A percentile compares a stretch with the other conserved stretches of the same genome.
Evolutionary conservation across 192 early-diverging fungal genomes (phyloP).

Genomic region (Dissophora globulifera): DNA sequence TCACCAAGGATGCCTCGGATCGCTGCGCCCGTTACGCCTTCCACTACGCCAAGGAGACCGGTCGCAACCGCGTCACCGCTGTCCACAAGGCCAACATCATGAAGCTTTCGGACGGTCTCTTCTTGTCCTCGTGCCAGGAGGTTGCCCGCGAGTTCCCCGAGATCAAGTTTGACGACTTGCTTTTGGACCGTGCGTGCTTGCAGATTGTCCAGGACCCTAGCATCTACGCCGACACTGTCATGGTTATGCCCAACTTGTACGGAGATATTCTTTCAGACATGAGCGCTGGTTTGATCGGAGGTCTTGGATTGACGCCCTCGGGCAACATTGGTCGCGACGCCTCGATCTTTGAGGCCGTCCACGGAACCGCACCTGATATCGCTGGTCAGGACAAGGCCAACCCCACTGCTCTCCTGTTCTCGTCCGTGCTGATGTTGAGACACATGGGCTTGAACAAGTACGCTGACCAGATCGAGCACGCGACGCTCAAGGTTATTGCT

Average conservation of each 20-base stretch:
- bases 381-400: constrained; percentile 79
- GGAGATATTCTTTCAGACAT: constrained; percentile 99
- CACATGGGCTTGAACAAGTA: constrained; percentile 90
- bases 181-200: constrained; percentile 92
- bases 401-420: constrained; percentile 83
- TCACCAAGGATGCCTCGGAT: constrained; percentile 94
- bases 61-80: constrained; percentile 92
- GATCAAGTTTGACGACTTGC: constrained; percentile 90
- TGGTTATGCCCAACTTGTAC: constrained; percentile 99
- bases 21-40: constrained; percentile 95
- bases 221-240: constrained; percentile 90
- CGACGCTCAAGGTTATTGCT: constrained; percentile 95
- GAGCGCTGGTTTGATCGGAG: constrained; percentile 98
- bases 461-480: constrained; percentile 87
- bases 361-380: constrained; percentile 98
- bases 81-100: constrained; percentile 99
- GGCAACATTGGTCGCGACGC: constrained; percentile 99
- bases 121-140: constrained; percentile 91
- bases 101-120: constrained; percentile 97
- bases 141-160: constrained; percentile 92
- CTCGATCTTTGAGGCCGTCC: constrained; percentile 96
- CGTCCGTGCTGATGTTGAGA: constrained; percentile 97
- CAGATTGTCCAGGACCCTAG: constrained; percentile 95
- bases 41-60: constrained; percentile 88
- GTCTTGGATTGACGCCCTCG: constrained; percentile 96